Conservation (phyloP, 345 rosid species). For the Excoecaria cochinchinensis region DNA sequence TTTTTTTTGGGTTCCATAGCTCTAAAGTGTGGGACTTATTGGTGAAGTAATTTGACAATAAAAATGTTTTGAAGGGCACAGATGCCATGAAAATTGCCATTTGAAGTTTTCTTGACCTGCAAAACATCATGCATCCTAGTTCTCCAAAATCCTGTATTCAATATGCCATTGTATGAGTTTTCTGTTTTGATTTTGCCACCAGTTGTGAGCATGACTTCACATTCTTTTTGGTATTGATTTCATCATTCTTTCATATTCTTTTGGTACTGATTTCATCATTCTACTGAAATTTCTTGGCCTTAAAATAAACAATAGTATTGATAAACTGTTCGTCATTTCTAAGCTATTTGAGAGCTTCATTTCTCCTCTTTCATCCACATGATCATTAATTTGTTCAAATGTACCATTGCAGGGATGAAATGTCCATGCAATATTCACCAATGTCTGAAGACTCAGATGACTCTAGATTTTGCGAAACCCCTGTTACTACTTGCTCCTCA, state of each 20-base stretch:
- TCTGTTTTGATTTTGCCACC: neutral
- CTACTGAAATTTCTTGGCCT: neutral
- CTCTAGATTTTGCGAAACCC: slow-evolving; percentile 55
- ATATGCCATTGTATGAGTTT: neutral
- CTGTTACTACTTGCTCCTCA: slow-evolving; percentile 47
- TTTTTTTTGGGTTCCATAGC: neutral
- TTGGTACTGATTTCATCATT: too few species aligned
- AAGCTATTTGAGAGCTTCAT: neutral
- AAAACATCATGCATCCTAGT: neutral
- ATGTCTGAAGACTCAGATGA: slow-evolving; percentile 95
- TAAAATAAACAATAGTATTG: neutral
- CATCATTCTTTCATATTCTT: too few species aligned
- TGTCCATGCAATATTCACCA: slow-evolving; percentile 82
- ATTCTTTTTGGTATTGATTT: too few species aligned
- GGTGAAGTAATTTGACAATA: neutral
- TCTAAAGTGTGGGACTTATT: neutral
- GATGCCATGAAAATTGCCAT: neutral
- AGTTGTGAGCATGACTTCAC: neutral
- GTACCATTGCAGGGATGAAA: slow-evolving; percentile 64
- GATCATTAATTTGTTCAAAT: neutral
- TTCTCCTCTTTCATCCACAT: neutral
- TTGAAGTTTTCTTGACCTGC: neutral
- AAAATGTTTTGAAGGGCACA: neutral
- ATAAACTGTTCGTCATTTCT: neutral
- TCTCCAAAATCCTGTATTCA: neutral